Evolutionary conservation across 2,329 filamentous ascomycete species (phyloP).

Genomic region (Verticillium nonalfalfae): DNA sequence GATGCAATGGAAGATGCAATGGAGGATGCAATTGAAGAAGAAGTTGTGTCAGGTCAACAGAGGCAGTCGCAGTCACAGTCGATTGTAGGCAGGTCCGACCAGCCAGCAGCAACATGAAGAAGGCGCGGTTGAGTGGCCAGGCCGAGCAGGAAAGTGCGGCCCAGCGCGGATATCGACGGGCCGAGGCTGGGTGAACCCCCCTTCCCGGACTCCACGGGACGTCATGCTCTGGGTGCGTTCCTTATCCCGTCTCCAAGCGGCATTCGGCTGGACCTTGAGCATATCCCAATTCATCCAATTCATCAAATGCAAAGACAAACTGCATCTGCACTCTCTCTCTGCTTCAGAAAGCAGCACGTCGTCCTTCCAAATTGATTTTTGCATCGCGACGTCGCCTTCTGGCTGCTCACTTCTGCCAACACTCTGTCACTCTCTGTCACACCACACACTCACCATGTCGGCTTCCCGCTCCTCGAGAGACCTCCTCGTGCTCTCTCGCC

Average conservation of each 20-base stretch:
- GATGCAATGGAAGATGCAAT: not conserved
- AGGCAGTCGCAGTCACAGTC: not conserved
- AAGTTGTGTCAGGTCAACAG: conserved; percentile 1
- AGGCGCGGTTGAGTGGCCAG: not conserved
- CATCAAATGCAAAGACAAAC: not conserved
- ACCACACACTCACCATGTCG: conserved; percentile 32
- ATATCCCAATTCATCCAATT: not conserved
- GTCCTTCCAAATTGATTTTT: not conserved
- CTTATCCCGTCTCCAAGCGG: conserved; percentile 12
- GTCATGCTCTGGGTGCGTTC: conserved; percentile 4
- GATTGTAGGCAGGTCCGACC: not conserved
- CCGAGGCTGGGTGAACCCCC: conserved; percentile 14
- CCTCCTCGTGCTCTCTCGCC: conserved; percentile 35
- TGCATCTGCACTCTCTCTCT: conserved; percentile 7
- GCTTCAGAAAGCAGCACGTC: too few relatives aligned
- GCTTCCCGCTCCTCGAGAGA: conserved; percentile 39
- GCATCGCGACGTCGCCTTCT: too few relatives aligned
- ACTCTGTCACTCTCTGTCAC: not conserved
- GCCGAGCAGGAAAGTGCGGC: conserved; percentile 16
- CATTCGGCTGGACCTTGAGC: not conserved
- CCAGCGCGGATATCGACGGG: conserved; percentile 39
- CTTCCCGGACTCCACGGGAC: not conserved
- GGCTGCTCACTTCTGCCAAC: not conserved
- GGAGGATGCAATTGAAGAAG: not conserved
- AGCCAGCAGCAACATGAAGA: not conserved